Base-by-base conservation (phyloP, 2,329 filamentous ascomycete genomes). In the Trichophyton benhamiae region DNA sequence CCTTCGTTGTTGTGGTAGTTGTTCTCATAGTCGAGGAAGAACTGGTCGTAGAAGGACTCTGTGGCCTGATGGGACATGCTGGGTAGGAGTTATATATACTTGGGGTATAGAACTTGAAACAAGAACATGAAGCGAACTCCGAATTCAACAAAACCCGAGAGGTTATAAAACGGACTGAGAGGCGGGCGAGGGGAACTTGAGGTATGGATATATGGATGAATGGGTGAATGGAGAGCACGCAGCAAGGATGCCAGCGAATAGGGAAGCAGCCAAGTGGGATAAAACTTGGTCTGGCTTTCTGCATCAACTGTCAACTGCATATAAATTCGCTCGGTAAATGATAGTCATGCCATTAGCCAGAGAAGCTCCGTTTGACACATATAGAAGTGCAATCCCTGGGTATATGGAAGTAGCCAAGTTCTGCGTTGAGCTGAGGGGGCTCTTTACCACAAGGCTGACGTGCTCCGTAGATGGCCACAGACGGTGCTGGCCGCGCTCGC, bases 21-120 rank as follows among this genome's bases (percentile, higher is more conserved):
- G 25, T 62, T 60, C 60, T 67, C 63, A 22, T 67, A 68, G 22
- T 57, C 52, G 33, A 33, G 52, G 15, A 57, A 57, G 25, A 57
- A 13, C 52, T 57, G 22, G 33, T 57, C 52, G 25, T 57, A 57
- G 13, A 57, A 25, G 7, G 52, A 57, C 33, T 57, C 52, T n/a
- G 33, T 38, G 11, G 25, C 52, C 13, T 38, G 52, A 30, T 57
- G 52, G 17, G 52, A 30, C 52, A 57, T 57, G n/a, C 3, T 20
- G 20, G 20, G 9, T 13, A 38, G 33, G 8, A 2, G 33, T 38
- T 38, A 38, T 38, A 38, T 9, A 38, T 38, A 38, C 2, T 13
- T 13, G 11, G 33, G 33, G 33, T 11, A 13, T 38, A 38, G 33
- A 38, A 38, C 33, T 38, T 38, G 33, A 38, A 38, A 38, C 33